Evolutionary conservation across 345 rosid species (phyloP).

Genomic region (Alliaria petiolata): DNA sequence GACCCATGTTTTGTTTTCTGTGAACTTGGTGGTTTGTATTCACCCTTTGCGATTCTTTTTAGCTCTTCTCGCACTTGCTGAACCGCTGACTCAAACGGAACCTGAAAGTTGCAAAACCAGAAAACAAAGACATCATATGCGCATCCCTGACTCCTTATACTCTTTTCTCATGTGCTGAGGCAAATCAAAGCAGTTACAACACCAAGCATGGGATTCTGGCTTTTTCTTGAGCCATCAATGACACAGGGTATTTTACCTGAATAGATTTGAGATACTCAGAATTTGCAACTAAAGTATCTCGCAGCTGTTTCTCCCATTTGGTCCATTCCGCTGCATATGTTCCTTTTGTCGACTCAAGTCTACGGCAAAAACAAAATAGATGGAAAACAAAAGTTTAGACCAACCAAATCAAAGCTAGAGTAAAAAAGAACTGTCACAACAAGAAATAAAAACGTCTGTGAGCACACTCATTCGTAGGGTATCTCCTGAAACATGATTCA

Average conservation of each 20-base stretch:
- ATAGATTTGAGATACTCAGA: conserved; percentile 62
- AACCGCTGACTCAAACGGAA: conserved; percentile 74
- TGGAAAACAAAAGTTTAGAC: conserved; percentile 7
- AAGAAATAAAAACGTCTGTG: background rate
- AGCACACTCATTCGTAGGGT: conserved; percentile 3
- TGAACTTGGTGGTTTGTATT: conserved; percentile 53
- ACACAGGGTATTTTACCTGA: conserved; percentile 60
- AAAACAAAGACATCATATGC: background rate
- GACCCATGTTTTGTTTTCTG: conserved; percentile 66
- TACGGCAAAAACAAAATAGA: conserved; percentile 21
- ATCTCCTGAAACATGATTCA: background rate
- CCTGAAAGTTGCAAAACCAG: conserved; percentile 39
- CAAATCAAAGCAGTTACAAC: background rate
- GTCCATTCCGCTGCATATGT: conserved; percentile 69
- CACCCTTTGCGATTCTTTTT: conserved; percentile 58
- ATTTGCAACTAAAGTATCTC: conserved; percentile 43
- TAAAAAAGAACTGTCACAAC: background rate
- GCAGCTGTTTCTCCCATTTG: conserved; percentile 81
- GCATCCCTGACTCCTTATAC: background rate
- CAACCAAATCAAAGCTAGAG: background rate
- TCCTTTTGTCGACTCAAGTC: conserved; percentile 80
- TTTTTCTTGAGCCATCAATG: background rate
- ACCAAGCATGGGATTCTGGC: background rate
- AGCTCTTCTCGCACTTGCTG: conserved; percentile 73
- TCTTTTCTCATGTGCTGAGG: background rate